phyloP scores from a whole-genome alignment of 140 eudicot genomes.

The Flaveria floridana region DNA sequence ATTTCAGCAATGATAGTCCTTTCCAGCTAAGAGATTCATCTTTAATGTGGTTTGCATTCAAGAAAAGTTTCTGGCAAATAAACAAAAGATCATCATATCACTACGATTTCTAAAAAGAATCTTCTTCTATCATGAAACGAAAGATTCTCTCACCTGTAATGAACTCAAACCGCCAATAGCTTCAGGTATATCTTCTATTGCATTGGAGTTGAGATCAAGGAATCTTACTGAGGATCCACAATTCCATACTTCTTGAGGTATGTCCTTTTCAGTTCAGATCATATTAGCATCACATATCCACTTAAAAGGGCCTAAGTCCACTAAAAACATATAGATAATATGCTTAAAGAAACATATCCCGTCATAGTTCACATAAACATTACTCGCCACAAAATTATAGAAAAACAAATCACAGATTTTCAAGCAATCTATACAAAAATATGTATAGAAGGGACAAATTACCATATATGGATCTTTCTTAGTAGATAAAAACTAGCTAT shows the following conservation, averaged over 20 bases:
- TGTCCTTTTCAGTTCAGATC: conserved; percentile 41
- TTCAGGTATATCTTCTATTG: conserved; percentile 55
- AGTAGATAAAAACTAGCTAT: too few species aligned
- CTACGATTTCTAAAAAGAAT: neutral
- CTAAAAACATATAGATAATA: neutral
- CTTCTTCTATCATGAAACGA: neutral
- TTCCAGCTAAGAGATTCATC: conserved; percentile 79
- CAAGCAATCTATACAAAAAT: neutral
- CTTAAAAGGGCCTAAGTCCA: neutral
- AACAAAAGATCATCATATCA: conserved; percentile 15
- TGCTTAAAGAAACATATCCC: neutral
- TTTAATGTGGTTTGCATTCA: conserved; percentile 55
- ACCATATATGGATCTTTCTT: too few species aligned
- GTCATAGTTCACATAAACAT: neutral
- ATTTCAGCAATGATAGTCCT: conserved; percentile 54
- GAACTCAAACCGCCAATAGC: conserved; percentile 53
- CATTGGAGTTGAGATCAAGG: conserved; percentile 75
- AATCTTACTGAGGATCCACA: conserved; percentile 78
- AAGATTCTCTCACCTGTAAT: conserved; percentile 56
- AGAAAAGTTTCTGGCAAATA: conserved; percentile 62
- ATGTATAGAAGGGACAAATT: too few species aligned
- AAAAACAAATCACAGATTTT: neutral
- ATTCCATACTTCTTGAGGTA: conserved; percentile 81
- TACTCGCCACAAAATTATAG: neutral
- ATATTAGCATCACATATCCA: conserved; percentile 24